Base-by-base conservation (phyloP, 2,329 filamentous ascomycete species). In the Colletotrichum echinochloae region DNA sequence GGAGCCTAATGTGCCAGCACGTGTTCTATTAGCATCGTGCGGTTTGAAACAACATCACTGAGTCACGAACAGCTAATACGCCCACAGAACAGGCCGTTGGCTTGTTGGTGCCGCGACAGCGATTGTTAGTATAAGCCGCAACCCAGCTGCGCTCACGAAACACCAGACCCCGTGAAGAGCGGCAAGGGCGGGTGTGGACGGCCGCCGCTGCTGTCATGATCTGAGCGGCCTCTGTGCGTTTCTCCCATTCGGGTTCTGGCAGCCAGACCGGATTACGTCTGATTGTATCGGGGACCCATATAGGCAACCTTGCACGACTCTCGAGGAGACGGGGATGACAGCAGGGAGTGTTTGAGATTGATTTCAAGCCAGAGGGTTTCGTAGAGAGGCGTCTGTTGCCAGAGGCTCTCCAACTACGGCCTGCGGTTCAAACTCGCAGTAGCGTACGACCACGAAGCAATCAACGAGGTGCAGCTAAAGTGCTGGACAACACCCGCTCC, bases 181-280 rank as follows among this genome's bases (percentile, higher is more conserved):
- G 37, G 37, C 30, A 44, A 41, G 49, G 20, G 52, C 41, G 44
- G 14, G 41, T 8, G n/a, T n/a, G n/a, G n/a, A 23, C n/a, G 8
- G 9, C 26, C 26, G 20, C 26, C 16, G 7, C 26, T 33, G 26
- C 46, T 23, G 67, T 62, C 51, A 66, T 57, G 63, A 37, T 51
- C 64, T 44, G 51, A 39, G 33, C 37, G 67, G 52, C 37, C 55
- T 52, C 56, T 57, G 63, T 67, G 67, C 67, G 33, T 48, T 48
- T 37, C n/a, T 28, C n/a, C 12, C 8, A 48, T 12, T 20, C 16
- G 16, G 37, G 23, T 26, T 4, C 23, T 49, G 46, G n/a, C 5
- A 16, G 16, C n/a, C 23, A 26, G n/a, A 12, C 46, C 46, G 12
- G 23, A 14, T 23, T 7, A 12, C 46, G 12, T 26, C 26, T n/a